Evolutionary conservation across 202 grass and related monocot genomes (phyloP).

Genomic region (Zizania palustris): DNA sequence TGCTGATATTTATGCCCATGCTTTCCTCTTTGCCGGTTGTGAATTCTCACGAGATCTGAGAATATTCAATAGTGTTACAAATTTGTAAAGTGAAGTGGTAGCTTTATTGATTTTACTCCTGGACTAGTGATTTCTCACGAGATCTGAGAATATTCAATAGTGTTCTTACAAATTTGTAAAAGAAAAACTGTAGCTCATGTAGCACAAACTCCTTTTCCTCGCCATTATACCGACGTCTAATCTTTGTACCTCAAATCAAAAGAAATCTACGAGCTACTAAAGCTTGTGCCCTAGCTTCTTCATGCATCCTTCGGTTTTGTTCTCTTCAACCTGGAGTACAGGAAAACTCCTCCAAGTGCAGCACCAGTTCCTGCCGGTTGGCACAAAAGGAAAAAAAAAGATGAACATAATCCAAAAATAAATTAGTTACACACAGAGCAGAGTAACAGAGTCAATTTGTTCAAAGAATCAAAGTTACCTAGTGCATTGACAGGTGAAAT

Average conservation of each 20-base stretch:
- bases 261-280: conserved; percentile 4
- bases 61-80: too few relatives aligned
- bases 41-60: too few relatives aligned
- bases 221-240: background rate
- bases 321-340: conserved; percentile 71
- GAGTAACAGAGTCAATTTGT: background rate
- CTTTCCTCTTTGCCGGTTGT: background rate
- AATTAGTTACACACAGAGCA: background rate
- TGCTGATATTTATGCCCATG: background rate
- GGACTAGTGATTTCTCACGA: background rate
- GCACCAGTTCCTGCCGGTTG: conserved; percentile 61
- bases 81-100: background rate
- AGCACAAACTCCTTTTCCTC: conserved; percentile 13
- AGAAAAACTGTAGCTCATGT: conserved; percentile 23
- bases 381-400: background rate
- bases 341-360: conserved; percentile 62
- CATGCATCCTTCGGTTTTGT: conserved; percentile 49
- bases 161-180: background rate
- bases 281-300: background rate
- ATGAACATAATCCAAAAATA: background rate
- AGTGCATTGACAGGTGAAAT: conserved; percentile 66
- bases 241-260: conserved; percentile 14
- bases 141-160: background rate
- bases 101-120: background rate
- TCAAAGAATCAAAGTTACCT: conserved; percentile 53